A percentile compares a stretch with the other conserved stretches of the same genome.
These are phyloP conservation scores for Diplocarpon mali DNA, from an alignment of 2,329 filamentous ascomycete species.

Conservation along the genomic window DNA sequence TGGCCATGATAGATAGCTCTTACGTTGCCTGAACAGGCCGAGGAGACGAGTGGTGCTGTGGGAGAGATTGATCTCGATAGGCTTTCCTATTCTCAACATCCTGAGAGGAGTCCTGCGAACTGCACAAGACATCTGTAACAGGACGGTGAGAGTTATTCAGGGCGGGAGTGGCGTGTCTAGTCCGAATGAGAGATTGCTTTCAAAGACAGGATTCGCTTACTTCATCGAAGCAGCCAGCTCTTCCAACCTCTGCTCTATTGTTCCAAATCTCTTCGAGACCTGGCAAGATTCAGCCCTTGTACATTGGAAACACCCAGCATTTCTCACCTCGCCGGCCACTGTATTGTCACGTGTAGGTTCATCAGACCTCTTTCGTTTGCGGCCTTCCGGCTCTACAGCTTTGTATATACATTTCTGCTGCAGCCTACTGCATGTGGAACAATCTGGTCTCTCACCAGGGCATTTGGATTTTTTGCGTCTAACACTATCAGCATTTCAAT, in stretches of 20 bases:
- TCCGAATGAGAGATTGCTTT: not conserved
- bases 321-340: conserved; percentile 6
- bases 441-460: conserved; percentile 13
- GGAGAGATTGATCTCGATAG: too few relatives aligned
- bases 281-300: not conserved
- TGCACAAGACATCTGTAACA: too few relatives aligned
- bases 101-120: too few relatives aligned
- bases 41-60: too few relatives aligned
- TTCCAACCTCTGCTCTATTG: conserved; percentile 13
- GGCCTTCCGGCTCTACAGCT: not conserved
- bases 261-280: conserved; percentile 13
- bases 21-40: too few relatives aligned
- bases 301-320: not conserved
- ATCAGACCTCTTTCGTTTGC: conserved; percentile 7
- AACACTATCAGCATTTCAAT: not conserved
- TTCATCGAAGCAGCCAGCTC: conserved; percentile 12
- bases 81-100: too few relatives aligned
- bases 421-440: conserved; percentile 10
- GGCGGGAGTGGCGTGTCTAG: not conserved
- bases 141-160: not conserved
- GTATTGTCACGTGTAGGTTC: not conserved
- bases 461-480: conserved; percentile 17
- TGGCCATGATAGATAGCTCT: too few relatives aligned
- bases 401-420: conserved; percentile 11
- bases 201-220: not conserved